phyloP scores from a whole-genome alignment of 257 asterid genomes.

The Handroanthus guayacan region DNA sequence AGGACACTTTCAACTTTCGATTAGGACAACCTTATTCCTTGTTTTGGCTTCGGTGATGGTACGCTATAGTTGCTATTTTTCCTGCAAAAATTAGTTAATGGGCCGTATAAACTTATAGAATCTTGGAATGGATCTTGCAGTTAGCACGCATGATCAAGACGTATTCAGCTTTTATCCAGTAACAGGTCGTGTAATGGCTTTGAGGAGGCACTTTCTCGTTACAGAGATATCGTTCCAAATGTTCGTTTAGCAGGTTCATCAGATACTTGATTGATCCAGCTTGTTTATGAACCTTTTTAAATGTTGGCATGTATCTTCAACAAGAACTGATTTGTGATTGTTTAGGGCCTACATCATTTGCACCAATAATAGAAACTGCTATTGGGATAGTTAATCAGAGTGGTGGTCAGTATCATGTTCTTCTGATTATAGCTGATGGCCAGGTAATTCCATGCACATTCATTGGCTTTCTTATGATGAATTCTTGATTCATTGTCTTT shows the following conservation, averaged over 20 bases:
- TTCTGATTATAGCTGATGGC: slow-evolving; percentile 90
- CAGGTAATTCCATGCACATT: slow-evolving; percentile 53
- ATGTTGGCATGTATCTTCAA: slow-evolving; percentile 6
- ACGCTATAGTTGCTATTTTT: background rate
- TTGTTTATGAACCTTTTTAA: background rate
- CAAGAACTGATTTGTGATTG: slow-evolving; percentile 1
- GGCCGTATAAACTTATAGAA: background rate
- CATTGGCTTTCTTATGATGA: slow-evolving; percentile 12
- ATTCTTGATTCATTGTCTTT: background rate
- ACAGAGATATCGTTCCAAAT: slow-evolving; percentile 70
- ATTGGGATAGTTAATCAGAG: slow-evolving; percentile 82
- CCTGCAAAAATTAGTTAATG: no score
- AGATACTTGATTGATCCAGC: background rate
- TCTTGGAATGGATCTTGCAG: slow-evolving; percentile 45
- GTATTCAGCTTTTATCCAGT: slow-evolving; percentile 80
- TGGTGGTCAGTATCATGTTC: slow-evolving; percentile 88
- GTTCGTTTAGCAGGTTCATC: slow-evolving; percentile 70
- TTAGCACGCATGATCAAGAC: slow-evolving; percentile 78
- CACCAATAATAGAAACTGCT: slow-evolving; percentile 87
- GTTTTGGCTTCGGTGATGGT: slow-evolving; percentile 89
- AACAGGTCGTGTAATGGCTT: slow-evolving; percentile 71
- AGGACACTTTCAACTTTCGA: slow-evolving; percentile 80
- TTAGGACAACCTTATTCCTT: slow-evolving; percentile 90
- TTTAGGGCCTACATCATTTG: slow-evolving; percentile 90
- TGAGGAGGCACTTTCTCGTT: slow-evolving; percentile 78